Evolutionary conservation across 257 asterid genomes (phyloP), one percentile per base, ranked within the genome.

Genomic region (Leptodermis oblonga): DNA sequence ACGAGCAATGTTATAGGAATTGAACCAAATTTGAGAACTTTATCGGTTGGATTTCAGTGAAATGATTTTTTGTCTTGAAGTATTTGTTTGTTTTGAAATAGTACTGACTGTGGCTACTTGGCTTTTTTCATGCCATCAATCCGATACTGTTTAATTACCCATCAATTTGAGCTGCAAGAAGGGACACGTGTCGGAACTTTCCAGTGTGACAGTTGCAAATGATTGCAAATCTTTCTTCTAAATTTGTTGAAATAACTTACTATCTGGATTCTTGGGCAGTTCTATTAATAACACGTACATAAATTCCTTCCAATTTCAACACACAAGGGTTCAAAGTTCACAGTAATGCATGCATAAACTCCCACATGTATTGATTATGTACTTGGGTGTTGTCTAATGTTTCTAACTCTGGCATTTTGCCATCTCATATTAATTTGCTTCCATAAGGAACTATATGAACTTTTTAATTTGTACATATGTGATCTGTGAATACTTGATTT

Each of bases 401-500:
- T 28, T 62, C 34, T n/a, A 37, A 25, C 52, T 28, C 41, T 17
- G 36, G 42, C 41, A 14, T 46, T 45, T 30, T 43, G 39, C 23
- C 53, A 4, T 28, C 28, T 66, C 8, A 13, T 7, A 20, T 20
- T 66, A 13, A 30, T 48, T 20, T 48, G 58, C 45, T 64, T 64
- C 8, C 20, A 48, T 48, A 5, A 1, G 25, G 45, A 52, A 66
- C 33, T 48, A 12, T 30, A 66, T 31, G 33, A 68, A 22, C 67
- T 52, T 67, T 52, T 28, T 8, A 68, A 68, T 28, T 67, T 51
- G 56, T 69, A 13, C 54, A 0, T 25, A 37, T 66, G 39, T 61
- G 11, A 66, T 69, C 74, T 53, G 54, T 42, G 39, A 43, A 54
- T 67, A 31, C 39, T 58, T 28, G 60, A 39, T 25, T 34, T 45